Conservation (phyloP, 768 basidiomycete genomes). For the Hemileccinum impolitum region DNA sequence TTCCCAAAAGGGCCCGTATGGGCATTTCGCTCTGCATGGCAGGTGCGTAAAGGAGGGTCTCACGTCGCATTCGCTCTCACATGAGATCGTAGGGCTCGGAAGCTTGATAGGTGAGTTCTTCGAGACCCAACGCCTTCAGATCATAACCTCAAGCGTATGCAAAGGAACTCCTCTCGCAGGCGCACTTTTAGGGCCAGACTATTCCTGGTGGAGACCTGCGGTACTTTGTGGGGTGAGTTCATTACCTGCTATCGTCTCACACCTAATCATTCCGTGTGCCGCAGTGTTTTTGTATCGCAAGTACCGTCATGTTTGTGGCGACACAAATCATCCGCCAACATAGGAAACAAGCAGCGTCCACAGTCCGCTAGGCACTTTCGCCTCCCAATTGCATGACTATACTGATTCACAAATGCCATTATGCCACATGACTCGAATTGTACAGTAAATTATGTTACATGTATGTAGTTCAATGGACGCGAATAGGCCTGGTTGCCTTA, state of each 20-base stretch:
- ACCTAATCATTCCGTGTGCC: constrained; percentile 1
- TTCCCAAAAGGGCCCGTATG: constrained; percentile 32
- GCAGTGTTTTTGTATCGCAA: constrained; percentile 17
- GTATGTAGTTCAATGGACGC: neutral
- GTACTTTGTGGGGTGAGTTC: constrained; percentile 44
- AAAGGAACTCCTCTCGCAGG: constrained; percentile 56
- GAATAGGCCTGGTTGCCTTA: neutral
- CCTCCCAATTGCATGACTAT: neutral
- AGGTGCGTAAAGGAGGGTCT: constrained; percentile 28
- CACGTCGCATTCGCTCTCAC: neutral
- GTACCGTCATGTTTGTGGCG: constrained; percentile 13
- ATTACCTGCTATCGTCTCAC: neutral
- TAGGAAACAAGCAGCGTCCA: neutral
- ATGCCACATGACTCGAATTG: neutral
- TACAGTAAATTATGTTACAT: neutral
- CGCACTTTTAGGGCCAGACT: constrained; percentile 47
- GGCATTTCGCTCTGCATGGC: constrained; percentile 48
- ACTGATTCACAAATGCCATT: neutral
- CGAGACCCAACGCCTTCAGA: neutral
- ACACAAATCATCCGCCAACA: constrained; percentile 9
- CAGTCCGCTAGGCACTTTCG: neutral
- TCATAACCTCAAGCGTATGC: constrained; percentile 20
- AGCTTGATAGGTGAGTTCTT: constrained; percentile 19
- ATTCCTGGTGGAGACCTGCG: constrained; percentile 54
- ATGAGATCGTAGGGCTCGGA: constrained; percentile 20